A percentile compares a stretch with the other conserved stretches of the same genome.
phyloP scores from a whole-genome alignment of 805 yeast species.

The Maudiozyma turicensis region DNA sequence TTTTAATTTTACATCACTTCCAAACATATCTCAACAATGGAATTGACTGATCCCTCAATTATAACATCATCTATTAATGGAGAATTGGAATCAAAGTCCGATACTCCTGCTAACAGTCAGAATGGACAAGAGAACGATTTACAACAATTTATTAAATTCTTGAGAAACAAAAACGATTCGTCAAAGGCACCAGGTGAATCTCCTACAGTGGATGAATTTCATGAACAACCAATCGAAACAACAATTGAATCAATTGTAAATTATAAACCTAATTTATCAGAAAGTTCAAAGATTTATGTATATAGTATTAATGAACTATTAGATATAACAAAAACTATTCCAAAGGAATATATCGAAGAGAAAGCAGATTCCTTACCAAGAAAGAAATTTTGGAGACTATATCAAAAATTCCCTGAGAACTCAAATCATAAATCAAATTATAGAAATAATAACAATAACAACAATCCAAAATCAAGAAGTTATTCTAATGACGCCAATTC shows the following conservation, averaged over 20 bases:
- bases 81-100: background rate
- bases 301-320: conserved; percentile 25
- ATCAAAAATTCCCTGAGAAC: conserved; percentile 19
- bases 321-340: conserved; percentile 12
- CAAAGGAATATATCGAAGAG: conserved; percentile 26
- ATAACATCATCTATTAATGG: conserved; percentile 2
- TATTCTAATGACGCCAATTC: conserved; percentile 7
- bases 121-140: background rate
- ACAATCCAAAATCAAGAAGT: conserved; percentile 8
- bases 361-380: conserved; percentile 35
- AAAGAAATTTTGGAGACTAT: conserved; percentile 40
- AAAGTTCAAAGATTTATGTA: conserved; percentile 9
- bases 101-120: background rate
- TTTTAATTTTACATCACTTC: background rate
- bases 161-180: conserved; percentile 1
- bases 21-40: conserved; percentile 7
- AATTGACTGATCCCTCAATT: conserved; percentile 17
- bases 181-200: background rate
- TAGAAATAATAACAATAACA: conserved; percentile 7
- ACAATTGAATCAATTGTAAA: conserved; percentile 10
- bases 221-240: conserved; percentile 2
- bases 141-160: conserved; percentile 2
- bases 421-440: conserved; percentile 5
- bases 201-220: background rate
- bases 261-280: conserved; percentile 13